phyloP scores from a whole-genome alignment of 257 asterid species.

The Euphrasia confusa region DNA sequence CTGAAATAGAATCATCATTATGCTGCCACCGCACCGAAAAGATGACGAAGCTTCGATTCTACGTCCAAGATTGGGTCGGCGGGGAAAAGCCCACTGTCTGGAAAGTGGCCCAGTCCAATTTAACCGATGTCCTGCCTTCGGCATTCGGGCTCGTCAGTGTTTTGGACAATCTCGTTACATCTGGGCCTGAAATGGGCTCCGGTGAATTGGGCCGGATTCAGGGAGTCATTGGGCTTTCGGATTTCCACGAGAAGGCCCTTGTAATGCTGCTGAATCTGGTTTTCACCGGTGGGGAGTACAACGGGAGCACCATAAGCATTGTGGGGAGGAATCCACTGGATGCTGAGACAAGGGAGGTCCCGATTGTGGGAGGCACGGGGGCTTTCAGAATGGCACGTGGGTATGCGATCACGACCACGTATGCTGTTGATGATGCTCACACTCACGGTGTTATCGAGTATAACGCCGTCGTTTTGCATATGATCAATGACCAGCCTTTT shows the following conservation, averaged over 20 bases:
- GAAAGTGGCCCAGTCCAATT: conserved; percentile 20
- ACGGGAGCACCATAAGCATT: conserved; percentile 33
- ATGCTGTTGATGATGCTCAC: background rate
- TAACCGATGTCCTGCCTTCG: conserved; percentile 20
- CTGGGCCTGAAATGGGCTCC: conserved; percentile 22
- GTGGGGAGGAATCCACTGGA: conserved; percentile 28
- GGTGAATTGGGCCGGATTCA: conserved; percentile 33
- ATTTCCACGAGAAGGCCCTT: conserved; percentile 24
- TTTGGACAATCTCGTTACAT: conserved; percentile 28
- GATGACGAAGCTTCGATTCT: conserved; percentile 29
- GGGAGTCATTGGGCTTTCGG: conserved; percentile 28
- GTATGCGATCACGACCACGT: background rate
- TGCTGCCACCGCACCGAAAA: background rate
- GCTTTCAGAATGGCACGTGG: conserved; percentile 26
- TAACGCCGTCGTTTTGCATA: background rate
- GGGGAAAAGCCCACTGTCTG: conserved; percentile 25
- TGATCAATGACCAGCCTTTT: background rate
- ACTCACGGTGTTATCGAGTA: background rate
- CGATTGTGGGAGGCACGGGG: conserved; percentile 39
- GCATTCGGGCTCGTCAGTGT: conserved; percentile 19
- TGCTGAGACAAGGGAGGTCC: conserved; percentile 16
- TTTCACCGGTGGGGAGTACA: conserved; percentile 26
- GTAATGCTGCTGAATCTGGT: conserved; percentile 29
- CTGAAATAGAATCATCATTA: no score
- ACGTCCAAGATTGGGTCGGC: conserved; percentile 26